Percentiles rank a stretch among this genome's conserved stretches.
Evolutionary conservation across 208 protist species (phyloP).

Genomic region (Endotrypanum monterogeii): DNA sequence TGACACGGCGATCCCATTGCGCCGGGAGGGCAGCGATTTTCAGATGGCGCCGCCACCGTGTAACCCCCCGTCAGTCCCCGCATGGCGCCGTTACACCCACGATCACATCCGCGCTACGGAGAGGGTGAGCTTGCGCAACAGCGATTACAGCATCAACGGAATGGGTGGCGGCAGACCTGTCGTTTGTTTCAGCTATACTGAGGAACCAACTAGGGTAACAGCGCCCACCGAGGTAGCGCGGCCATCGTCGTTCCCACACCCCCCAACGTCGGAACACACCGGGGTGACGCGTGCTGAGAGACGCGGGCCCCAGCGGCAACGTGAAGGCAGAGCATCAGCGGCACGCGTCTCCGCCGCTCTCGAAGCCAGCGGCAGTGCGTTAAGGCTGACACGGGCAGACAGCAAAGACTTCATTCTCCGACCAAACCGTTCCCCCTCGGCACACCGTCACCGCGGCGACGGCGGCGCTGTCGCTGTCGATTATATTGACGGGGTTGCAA

Average conservation of each 20-base stretch:
- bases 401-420: slow-evolving; percentile 29
- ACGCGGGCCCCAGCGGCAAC: slow-evolving; percentile 6
- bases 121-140: slow-evolving; percentile 2
- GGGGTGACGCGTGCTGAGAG: slow-evolving; percentile 7
- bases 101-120: neutral
- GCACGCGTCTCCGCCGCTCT: neutral
- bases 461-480: neutral
- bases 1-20: too few relatives aligned
- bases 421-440: neutral
- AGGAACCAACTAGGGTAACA: neutral
- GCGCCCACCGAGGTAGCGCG: neutral
- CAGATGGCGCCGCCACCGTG: neutral
- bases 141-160: neutral
- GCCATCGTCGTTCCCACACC: slow-evolving; percentile 6
- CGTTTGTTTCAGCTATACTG: neutral
- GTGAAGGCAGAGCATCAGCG: neutral
- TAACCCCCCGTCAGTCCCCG: neutral
- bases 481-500: neutral
- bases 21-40: neutral
- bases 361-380: slow-evolving; percentile 6
- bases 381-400: slow-evolving; percentile 19
- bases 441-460: neutral
- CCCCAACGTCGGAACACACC: slow-evolving; percentile 10
- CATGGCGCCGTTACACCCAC: neutral
- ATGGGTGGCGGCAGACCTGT: neutral